Percentiles rank a stretch among this genome's conserved stretches.
These are phyloP conservation scores for Phytopythium oedochilum DNA, from an alignment of 352 stramenopile species.

Conservation along the genomic window DNA sequence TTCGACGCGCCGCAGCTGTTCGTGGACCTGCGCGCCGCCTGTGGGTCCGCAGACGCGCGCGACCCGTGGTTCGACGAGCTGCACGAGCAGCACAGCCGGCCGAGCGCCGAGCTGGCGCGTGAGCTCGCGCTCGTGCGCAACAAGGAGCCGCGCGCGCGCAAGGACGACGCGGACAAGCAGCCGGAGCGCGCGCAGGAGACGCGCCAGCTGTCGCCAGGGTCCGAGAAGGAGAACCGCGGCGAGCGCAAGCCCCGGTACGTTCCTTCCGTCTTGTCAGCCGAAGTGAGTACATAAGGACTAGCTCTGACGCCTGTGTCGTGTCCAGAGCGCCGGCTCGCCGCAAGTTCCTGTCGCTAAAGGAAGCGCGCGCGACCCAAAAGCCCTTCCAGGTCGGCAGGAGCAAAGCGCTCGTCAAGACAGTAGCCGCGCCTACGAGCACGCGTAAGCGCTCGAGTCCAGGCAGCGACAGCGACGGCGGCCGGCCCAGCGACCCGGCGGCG, in stretches of 20 bases:
- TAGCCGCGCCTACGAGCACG: background rate
- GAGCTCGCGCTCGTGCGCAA: constrained; percentile 16
- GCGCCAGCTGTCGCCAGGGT: background rate
- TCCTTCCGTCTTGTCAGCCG: too few relatives aligned
- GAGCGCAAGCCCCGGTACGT: background rate
- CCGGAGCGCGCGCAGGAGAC: background rate
- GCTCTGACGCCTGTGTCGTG: too few relatives aligned
- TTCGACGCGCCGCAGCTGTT: constrained; percentile 66
- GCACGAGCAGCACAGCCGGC: constrained; percentile 48
- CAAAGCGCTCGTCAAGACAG: constrained; percentile 1
- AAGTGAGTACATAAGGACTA: too few relatives aligned
- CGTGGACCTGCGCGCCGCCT: constrained; percentile 38
- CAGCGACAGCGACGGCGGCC: background rate
- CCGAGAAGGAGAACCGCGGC: constrained; percentile 34
- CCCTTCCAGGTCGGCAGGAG: constrained; percentile 15
- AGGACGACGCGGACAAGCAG: background rate
- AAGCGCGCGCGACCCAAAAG: constrained; percentile 14
- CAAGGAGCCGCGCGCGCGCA: background rate
- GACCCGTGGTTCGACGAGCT: constrained; percentile 65
- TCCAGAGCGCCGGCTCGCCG: background rate
- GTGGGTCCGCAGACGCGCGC: constrained; percentile 12
- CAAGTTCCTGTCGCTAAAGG: constrained; percentile 16
- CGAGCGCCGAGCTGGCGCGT: constrained; percentile 46
- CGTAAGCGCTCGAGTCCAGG: constrained; percentile 4
- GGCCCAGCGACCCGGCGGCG: background rate